Base-by-base conservation (phyloP, 2,329 filamentous ascomycete species). In the Talaromyces pinophilus region DNA sequence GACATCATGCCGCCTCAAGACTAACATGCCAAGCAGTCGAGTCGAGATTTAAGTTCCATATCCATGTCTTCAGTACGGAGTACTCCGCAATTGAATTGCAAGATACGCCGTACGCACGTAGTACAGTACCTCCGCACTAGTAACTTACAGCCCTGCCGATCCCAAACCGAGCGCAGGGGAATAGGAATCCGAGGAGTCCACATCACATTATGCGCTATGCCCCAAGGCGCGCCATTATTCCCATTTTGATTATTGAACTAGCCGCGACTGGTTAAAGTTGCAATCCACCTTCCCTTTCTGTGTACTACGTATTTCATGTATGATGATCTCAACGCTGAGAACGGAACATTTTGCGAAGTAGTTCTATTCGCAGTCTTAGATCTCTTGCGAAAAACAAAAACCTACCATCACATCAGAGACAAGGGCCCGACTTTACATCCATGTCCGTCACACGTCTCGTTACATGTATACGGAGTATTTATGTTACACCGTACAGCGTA, bases 91-190 rank as follows among this genome's bases (percentile, higher is more conserved):
- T 11, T 13, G 1, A 17, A 5, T 42, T 42, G 40, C 42, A 19
- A 30, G 48, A 52, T 17, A 52, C 5, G 6, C 48, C 22, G 46
- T 28, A 50, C 11, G 10, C 19, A 50, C 25, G 10, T 13, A 54
- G 13, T 55, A 55, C 52, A 55, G 52, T 54, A 38, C 28, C 46
- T 50, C 13, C 15, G 48, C 48, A 33, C 50, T 54, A 54, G 50
- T 54, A 54, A 54, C 50, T 33, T 54, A 54, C 15, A 54, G 50
- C 50, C 50, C 50, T 54, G 52, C 52, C 52, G 52, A 57, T 57
- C 52, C 30, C 30, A 55, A 55, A 15, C 48, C 48, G 13, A 52
- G 48, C 48, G 48, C 48, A 52, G 48, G 48, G 48, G 48, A 50
- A 52, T 28, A 28, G 48, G 13, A 8, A 30, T 50, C 28, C 28